Conservation (phyloP, 2,329 filamentous ascomycete species). For the Ilyonectria sp. region DNA sequence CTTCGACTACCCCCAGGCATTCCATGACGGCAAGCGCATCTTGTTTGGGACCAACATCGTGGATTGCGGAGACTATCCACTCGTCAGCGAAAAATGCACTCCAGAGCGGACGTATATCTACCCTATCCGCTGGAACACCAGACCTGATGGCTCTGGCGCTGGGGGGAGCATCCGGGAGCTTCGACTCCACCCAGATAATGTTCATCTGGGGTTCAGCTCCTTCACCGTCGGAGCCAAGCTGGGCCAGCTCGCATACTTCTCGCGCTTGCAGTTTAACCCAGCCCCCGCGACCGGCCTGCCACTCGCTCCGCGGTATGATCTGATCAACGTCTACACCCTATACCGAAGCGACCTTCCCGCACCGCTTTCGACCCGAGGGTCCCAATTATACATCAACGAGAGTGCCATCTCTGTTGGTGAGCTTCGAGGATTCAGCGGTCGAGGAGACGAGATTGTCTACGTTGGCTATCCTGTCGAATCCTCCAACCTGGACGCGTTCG, state of each 20-base stretch:
- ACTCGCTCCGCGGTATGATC: constrained; percentile 54
- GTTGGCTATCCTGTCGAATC: constrained; percentile 58
- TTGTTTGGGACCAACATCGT: constrained; percentile 53
- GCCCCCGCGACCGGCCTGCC: constrained; percentile 49
- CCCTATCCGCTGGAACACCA: constrained; percentile 22
- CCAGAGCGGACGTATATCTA: not conserved
- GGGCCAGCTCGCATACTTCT: constrained; percentile 53
- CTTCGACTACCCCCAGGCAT: constrained; percentile 59
- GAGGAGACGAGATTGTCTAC: constrained; percentile 58
- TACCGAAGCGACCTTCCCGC: not conserved
- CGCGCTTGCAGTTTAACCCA: constrained; percentile 57
- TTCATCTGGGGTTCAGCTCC: constrained; percentile 59
- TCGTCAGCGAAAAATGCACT: constrained; percentile 43
- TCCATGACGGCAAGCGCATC: constrained; percentile 53
- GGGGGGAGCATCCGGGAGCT: constrained; percentile 57
- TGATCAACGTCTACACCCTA: constrained; percentile 56
- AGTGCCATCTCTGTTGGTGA: constrained; percentile 58
- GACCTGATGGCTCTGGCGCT: constrained; percentile 46
- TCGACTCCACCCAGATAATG: constrained; percentile 60
- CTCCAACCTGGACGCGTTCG: constrained; percentile 62
- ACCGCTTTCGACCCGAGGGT: constrained; percentile 48
- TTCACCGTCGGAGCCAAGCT: constrained; percentile 42
- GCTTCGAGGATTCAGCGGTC: constrained; percentile 61
- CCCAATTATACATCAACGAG: constrained; percentile 58
- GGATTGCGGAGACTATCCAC: constrained; percentile 53